Percentiles rank a stretch among this genome's conserved stretches.
These are phyloP conservation scores for Cyclotella atomus DNA, from an alignment of 108 stramenopile genomes.

Conservation along the genomic window DNA sequence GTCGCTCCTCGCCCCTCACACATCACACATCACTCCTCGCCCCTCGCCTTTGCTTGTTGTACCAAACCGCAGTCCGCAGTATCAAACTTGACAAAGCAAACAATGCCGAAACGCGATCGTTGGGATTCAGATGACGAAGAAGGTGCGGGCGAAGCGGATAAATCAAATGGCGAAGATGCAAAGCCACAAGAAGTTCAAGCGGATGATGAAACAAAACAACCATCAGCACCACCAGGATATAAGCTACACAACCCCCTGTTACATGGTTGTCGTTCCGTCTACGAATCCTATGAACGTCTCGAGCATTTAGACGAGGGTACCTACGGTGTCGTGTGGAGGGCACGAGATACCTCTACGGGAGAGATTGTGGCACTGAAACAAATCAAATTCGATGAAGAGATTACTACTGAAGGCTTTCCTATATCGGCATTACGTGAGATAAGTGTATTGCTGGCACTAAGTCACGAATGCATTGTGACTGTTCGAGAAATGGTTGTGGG, in stretches of 20 bases:
- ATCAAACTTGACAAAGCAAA: not conserved
- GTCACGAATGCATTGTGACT: constrained; percentile 86
- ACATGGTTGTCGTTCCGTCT: constrained; percentile 85
- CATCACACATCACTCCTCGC: too few relatives aligned
- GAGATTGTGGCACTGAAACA: constrained; percentile 93
- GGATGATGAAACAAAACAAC: not conserved
- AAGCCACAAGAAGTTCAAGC: not conserved
- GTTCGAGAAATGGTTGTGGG: constrained; percentile 92
- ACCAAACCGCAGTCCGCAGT: too few relatives aligned
- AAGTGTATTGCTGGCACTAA: constrained; percentile 71
- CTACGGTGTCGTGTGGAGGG: constrained; percentile 96
- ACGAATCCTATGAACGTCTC: constrained; percentile 86
- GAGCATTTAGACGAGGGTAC: constrained; percentile 89
- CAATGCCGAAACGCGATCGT: constrained; percentile 47
- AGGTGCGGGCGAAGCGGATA: not conserved
- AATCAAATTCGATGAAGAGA: constrained; percentile 82
- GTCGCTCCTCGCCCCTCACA: too few relatives aligned
- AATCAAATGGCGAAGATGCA: not conserved
- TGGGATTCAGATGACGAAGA: constrained; percentile 56
- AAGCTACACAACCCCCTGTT: constrained; percentile 79
- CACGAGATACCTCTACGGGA: constrained; percentile 72
- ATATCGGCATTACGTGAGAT: constrained; percentile 94
- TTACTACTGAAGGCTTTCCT: constrained; percentile 91
- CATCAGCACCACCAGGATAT: constrained; percentile 9
- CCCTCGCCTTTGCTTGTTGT: too few relatives aligned